Evolutionary conservation across 768 basidiomycete species (phyloP).

Genomic region (Suillus luteus): DNA sequence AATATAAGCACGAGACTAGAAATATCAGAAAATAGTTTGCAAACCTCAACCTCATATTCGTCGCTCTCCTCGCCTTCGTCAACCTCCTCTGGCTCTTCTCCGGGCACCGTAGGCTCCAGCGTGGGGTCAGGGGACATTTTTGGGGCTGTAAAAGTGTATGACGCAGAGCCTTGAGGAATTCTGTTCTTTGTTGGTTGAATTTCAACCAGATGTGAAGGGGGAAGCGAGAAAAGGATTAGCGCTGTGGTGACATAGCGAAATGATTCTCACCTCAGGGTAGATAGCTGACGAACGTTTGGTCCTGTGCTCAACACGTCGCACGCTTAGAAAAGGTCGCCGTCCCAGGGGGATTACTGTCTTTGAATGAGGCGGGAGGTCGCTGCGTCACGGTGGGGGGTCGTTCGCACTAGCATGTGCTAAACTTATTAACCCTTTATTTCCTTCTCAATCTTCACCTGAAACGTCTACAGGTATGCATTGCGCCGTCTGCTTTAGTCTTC

Average conservation of each 20-base stretch:
- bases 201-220: constrained; percentile 10
- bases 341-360: constrained; percentile 10
- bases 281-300: constrained; percentile 14
- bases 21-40: constrained; percentile 2
- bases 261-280: not conserved
- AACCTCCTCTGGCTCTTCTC: constrained; percentile 14
- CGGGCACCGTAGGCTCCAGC: constrained; percentile 12
- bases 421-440: not conserved
- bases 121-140: constrained; percentile 27
- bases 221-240: constrained; percentile 18
- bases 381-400: constrained; percentile 3
- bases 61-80: constrained; percentile 32
- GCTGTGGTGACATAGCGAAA: constrained; percentile 17
- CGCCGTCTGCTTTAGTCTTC: not conserved
- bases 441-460: not conserved
- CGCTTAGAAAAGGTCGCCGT: constrained; percentile 10
- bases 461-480: not conserved
- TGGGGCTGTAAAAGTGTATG: not conserved
- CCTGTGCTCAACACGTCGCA: constrained; percentile 13
- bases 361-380: constrained; percentile 6
- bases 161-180: constrained; percentile 12
- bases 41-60: constrained; percentile 29
- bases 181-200: constrained; percentile 5
- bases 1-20: not conserved
- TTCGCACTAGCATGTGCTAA: not conserved